Conservation (phyloP, 495 filamentous ascomycete species). For the Cercophora sp. region DNA sequence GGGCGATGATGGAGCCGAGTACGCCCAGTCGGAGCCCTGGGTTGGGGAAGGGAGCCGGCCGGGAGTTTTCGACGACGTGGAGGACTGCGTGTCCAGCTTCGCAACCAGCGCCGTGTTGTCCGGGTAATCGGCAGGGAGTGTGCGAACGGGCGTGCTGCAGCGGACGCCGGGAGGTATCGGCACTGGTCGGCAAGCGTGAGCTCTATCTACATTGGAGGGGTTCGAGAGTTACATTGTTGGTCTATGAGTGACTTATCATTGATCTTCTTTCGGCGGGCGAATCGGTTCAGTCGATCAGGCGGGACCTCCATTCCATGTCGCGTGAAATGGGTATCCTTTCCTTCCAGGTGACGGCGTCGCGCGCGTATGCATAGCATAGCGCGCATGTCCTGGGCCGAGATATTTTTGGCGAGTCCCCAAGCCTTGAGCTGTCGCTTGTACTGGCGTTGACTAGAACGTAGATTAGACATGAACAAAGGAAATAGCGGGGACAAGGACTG, state of each 20-base stretch:
- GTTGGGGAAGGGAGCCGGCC: not conserved
- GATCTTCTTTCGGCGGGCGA: slow-evolving; percentile 13
- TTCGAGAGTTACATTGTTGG: not conserved
- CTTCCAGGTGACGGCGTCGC: slow-evolving; percentile 7
- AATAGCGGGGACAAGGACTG: not conserved
- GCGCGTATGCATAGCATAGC: slow-evolving; percentile 22
- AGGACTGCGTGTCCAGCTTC: too few relatives aligned
- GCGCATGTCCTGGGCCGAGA: slow-evolving; percentile 18
- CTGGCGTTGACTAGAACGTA: slow-evolving; percentile 16
- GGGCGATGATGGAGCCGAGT: too few relatives aligned
- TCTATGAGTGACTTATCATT: not conserved
- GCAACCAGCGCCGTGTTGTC: too few relatives aligned
- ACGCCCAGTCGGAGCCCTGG: too few relatives aligned
- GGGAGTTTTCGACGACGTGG: not conserved
- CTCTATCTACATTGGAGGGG: not conserved
- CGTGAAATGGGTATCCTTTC: slow-evolving; percentile 19
- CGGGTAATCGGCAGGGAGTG: not conserved
- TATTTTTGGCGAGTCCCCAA: slow-evolving; percentile 28
- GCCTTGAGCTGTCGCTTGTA: slow-evolving; percentile 27
- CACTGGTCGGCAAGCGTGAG: not conserved
- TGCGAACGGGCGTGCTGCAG: slow-evolving; percentile 14
- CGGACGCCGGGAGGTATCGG: slow-evolving; percentile 8
- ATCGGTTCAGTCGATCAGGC: slow-evolving; percentile 17
- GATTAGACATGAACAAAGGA: not conserved
- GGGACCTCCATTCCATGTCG: slow-evolving; percentile 11